Evolutionary conservation across 805 yeast species (phyloP).

Genomic region (Pichia manshurica): DNA sequence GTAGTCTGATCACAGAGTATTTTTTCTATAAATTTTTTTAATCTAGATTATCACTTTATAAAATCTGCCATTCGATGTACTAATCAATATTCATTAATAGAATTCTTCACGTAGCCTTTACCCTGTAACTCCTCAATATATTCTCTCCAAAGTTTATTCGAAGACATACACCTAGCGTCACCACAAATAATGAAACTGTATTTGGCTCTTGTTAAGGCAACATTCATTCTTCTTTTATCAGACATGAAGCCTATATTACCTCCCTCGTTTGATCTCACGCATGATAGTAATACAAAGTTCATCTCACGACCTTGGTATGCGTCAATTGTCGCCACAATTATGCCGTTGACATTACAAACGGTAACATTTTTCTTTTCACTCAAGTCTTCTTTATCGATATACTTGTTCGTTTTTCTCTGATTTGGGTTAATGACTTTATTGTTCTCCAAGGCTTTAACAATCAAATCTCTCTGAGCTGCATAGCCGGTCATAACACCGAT

Average conservation of each 20-base stretch:
- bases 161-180: constrained; percentile 45
- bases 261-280: constrained; percentile 64
- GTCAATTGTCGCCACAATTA: constrained; percentile 61
- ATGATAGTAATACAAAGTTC: constrained; percentile 69
- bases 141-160: constrained; percentile 45
- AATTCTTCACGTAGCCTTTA: constrained; percentile 17
- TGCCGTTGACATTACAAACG: constrained; percentile 40
- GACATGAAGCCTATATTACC: constrained; percentile 55
- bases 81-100: constrained; percentile 13
- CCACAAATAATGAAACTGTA: constrained; percentile 59
- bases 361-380: constrained; percentile 37
- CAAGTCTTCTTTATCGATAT: constrained; percentile 59
- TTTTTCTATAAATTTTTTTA: too few relatives aligned
- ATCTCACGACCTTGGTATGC: constrained; percentile 92
- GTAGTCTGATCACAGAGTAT: too few relatives aligned
- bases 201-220: constrained; percentile 67
- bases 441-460: constrained; percentile 44
- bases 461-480: constrained; percentile 63
- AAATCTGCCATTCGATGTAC: too few relatives aligned
- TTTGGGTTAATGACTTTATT: constrained; percentile 55
- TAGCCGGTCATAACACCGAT: constrained; percentile 74
- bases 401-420: constrained; percentile 40
- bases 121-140: constrained; percentile 38
- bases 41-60: too few relatives aligned
- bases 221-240: constrained; percentile 61